phyloP scores from a whole-genome alignment of 768 basidiomycete species.

The Pisolithus microcarpus region DNA sequence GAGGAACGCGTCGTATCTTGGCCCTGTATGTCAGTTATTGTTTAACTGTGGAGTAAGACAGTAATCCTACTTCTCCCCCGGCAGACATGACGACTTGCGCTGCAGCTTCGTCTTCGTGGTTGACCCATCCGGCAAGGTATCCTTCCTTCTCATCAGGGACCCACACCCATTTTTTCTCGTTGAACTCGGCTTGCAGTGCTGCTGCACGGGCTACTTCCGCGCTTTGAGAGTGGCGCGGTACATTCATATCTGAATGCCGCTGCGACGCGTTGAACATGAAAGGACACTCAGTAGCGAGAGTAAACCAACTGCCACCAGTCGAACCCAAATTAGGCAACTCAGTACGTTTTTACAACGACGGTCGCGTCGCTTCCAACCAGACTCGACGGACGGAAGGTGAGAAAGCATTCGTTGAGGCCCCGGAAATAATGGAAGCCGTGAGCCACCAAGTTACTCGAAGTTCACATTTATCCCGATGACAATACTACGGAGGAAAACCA shows the following conservation, averaged over 20 bases:
- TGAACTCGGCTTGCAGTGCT: constrained; percentile 91
- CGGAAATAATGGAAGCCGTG: not conserved
- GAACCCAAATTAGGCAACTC: not conserved
- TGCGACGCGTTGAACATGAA: not conserved
- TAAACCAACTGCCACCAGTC: not conserved
- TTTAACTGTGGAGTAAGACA: not conserved
- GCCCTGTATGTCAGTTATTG: constrained; percentile 1
- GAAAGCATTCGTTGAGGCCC: too few species aligned
- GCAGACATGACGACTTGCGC: constrained; percentile 82
- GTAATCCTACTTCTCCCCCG: constrained; percentile 62
- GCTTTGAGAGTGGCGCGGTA: constrained; percentile 42
- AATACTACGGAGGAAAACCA: not conserved
- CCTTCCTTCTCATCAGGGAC: constrained; percentile 89
- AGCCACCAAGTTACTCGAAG: too few species aligned
- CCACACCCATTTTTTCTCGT: constrained; percentile 99
- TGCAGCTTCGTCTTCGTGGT: constrained; percentile 75
- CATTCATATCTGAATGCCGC: constrained; percentile 35
- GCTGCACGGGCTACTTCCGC: constrained; percentile 77
- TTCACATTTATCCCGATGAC: not conserved
- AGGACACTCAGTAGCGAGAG: not conserved
- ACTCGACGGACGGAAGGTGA: too few species aligned
- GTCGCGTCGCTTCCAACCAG: not conserved
- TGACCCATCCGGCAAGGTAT: constrained; percentile 91
- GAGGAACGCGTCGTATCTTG: constrained; percentile 61
- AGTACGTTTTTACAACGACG: not conserved